A percentile compares a stretch with the other conserved stretches of the same genome.
phyloP scores from a whole-genome alignment of 2,329 filamentous ascomycete genomes.

The Torrubiella hemipterigena region DNA sequence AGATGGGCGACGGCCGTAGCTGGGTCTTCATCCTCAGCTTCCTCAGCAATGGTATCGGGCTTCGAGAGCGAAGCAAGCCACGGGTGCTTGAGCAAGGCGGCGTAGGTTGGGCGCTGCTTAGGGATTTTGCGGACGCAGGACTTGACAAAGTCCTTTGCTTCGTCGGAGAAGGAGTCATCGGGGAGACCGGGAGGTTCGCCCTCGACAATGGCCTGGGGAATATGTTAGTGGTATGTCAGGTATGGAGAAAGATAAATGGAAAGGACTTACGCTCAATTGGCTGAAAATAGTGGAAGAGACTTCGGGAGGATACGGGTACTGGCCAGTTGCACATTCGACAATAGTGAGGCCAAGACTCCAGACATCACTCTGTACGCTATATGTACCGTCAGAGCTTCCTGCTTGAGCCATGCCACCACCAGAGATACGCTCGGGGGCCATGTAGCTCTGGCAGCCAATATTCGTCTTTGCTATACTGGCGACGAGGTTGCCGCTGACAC shows the following conservation, averaged over 20 bases:
- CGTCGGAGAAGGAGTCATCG: slow-evolving; percentile 61
- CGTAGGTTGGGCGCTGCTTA: slow-evolving; percentile 85
- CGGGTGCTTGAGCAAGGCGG: slow-evolving; percentile 75
- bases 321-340: slow-evolving; percentile 89
- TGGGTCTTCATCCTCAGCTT: slow-evolving; percentile 50
- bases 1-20: slow-evolving; percentile 23
- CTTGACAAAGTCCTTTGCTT: slow-evolving; percentile 75
- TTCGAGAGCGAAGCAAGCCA: slow-evolving; percentile 73
- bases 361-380: slow-evolving; percentile 95
- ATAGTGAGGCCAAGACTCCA: slow-evolving; percentile 93
- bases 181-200: slow-evolving; percentile 90
- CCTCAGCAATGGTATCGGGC: slow-evolving; percentile 62
- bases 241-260: neutral
- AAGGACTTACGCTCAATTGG: slow-evolving; percentile 73
- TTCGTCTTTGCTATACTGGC: slow-evolving; percentile 98
- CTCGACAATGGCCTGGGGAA: slow-evolving; percentile 78
- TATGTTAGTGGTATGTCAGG: slow-evolving; percentile 5
- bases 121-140: slow-evolving; percentile 89
- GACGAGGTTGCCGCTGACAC: slow-evolving; percentile 90
- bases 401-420: slow-evolving; percentile 68
- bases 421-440: slow-evolving; percentile 93
- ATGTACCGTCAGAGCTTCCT: slow-evolving; percentile 65
- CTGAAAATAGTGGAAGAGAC: slow-evolving; percentile 98
- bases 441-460: slow-evolving; percentile 98
- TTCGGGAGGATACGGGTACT: slow-evolving; percentile 93